Base-by-base conservation (phyloP, 2,329 filamentous ascomycete genomes). In the Epichloe sp. region DNA sequence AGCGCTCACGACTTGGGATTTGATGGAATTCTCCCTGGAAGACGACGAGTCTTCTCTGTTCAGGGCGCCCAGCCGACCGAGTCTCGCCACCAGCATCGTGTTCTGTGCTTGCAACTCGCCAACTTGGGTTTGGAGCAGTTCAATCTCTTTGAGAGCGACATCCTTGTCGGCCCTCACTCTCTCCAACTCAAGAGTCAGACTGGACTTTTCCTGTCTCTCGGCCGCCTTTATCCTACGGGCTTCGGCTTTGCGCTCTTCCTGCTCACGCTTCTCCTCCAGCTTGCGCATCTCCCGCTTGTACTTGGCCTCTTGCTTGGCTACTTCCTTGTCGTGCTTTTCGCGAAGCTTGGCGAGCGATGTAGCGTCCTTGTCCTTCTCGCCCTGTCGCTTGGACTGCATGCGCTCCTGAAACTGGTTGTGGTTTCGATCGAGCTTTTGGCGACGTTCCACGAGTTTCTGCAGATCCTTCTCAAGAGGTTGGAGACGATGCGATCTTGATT, bases 231-330 rank as follows among this genome's bases (percentile, higher is more conserved):
- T 67, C 44, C 66, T 68, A 26, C 72, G 65, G 45, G 75, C 73
- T 52, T 76, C 74, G 1, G 75, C 75, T 64, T 83, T 85, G 57
- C 70, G 72, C 53, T 79, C 72, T 59, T 88, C 85, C 52, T 74
- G 76, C 52, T 73, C 71, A 46, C 79, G 78, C 67, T 80, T 80
- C 56, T 80, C 75, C 55, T 86, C 79, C 2, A 86, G 67, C 64
- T 82, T 84, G 55, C 70, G 69, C 44, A 85, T 68, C 59, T 88
- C 83, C 12, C 74, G 75, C 55, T 76, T 74, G 58, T 83, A 82
- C 57, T 82, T 83, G 36, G 81, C 81, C 57, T 84, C 78, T 49
- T 83, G 78, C 61, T 83, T 86, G 43, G 78, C 76, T 0, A 82
- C 63, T 56, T 85, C 80, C 46, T 70, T 72, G 44, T 80, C 76